Conservation (phyloP, 2,329 filamentous ascomycete species). For the Colletotrichum gloeosporioides region DNA sequence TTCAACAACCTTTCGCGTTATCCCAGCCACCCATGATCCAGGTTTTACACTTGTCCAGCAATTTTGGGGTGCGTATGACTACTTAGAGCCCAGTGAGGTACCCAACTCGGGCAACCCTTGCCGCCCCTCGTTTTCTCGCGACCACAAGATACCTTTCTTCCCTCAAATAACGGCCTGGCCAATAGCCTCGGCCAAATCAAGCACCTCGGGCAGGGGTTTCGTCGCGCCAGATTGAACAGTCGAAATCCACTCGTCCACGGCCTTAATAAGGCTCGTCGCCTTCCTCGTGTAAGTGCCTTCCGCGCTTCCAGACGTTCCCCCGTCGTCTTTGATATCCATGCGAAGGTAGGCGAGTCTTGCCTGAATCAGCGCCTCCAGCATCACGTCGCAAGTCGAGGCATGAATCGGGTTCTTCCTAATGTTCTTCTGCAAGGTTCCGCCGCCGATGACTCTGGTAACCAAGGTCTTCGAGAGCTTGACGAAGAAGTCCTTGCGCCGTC, state of each 20-base stretch:
- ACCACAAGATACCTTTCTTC: not conserved
- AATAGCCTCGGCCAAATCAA: not conserved
- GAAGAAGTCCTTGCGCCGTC: not conserved
- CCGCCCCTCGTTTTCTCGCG: not conserved
- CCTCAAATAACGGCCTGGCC: not conserved
- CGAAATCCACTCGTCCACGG: not conserved
- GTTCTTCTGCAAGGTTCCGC: not conserved
- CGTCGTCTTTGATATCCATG: not conserved
- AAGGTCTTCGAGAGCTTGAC: not conserved
- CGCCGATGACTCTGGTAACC: not conserved
- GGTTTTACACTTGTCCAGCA: not conserved
- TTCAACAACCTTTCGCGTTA: not conserved
- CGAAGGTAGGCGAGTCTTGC: not conserved
- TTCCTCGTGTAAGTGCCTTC: not conserved
- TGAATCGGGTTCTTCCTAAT: not conserved
- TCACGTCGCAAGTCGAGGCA: not conserved
- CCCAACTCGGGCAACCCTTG: fast-evolving
- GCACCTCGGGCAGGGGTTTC: not conserved
- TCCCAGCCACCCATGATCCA: not conserved
- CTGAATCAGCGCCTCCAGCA: not conserved
- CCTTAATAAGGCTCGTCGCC: not conserved
- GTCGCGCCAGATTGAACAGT: not conserved
- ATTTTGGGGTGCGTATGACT: not conserved
- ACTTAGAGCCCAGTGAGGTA: not conserved
- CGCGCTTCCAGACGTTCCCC: not conserved